Percentiles rank a stretch among this genome's conserved stretches.
phyloP scores from a whole-genome alignment of 2,329 filamentous ascomycete genomes.

The Hymenoscyphus scutula region DNA sequence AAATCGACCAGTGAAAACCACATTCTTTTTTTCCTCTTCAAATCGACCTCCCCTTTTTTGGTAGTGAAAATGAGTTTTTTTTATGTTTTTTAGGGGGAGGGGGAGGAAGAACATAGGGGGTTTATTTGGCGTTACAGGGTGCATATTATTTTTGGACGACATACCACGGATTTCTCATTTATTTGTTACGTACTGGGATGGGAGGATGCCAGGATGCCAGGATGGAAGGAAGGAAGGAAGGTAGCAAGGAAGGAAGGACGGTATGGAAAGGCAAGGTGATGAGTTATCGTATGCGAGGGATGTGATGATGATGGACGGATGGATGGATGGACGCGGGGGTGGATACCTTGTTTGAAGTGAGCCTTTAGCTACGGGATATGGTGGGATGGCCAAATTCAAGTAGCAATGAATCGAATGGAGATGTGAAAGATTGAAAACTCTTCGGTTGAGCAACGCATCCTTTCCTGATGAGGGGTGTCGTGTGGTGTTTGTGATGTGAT shows the following conservation, averaged over 20 bases:
- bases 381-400: not conserved
- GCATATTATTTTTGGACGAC: slow-evolving; percentile 25
- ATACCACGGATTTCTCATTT: slow-evolving; percentile 27
- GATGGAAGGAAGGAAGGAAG: too few relatives aligned
- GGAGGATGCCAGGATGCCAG: slow-evolving; percentile 11
- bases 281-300: too few relatives aligned
- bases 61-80: slow-evolving; percentile 17
- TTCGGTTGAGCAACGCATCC: not conserved
- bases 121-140: slow-evolving; percentile 26
- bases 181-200: slow-evolving; percentile 11
- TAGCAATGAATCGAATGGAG: not conserved
- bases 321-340: too few relatives aligned
- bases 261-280: not conserved
- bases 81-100: slow-evolving; percentile 13
- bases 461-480: not conserved
- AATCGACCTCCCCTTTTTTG: slow-evolving; percentile 10
- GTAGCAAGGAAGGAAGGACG: not conserved
- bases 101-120: slow-evolving; percentile 24
- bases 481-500: not conserved
- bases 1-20: slow-evolving; percentile 23
- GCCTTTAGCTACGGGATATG: not conserved
- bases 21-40: slow-evolving; percentile 28
- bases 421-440: not conserved
- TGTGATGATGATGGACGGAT: too few relatives aligned
- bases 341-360: not conserved